These are phyloP conservation scores for Nothophaeocryptopus gaeumannii DNA, from an alignment of 2,329 filamentous ascomycete genomes.

Conservation along the genomic window DNA sequence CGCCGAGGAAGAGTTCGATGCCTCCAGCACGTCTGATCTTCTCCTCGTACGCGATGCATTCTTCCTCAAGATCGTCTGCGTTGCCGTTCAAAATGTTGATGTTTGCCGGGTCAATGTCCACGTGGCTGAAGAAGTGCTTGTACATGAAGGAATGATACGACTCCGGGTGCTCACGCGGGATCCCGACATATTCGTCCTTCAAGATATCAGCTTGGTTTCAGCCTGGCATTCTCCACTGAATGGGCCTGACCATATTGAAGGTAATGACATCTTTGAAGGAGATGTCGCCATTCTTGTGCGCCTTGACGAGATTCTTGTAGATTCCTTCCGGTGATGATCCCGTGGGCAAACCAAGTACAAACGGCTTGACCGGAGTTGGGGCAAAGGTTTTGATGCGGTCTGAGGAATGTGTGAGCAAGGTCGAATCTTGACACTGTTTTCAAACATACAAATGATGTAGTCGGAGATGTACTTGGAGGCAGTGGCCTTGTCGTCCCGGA, in stretches of 20 bases:
- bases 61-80: constrained; percentile 68
- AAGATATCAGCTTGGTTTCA: constrained; percentile 6
- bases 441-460: constrained; percentile 66
- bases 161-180: constrained; percentile 77
- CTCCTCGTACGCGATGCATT: constrained; percentile 76
- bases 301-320: constrained; percentile 71
- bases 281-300: constrained; percentile 69
- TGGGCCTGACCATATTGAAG: constrained; percentile 73
- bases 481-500: constrained; percentile 66
- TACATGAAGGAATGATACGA: constrained; percentile 94
- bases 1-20: constrained; percentile 81
- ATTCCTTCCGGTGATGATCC: constrained; percentile 76
- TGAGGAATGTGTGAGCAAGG: constrained; percentile 3
- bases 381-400: constrained; percentile 75
- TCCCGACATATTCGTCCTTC: constrained; percentile 80
- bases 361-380: constrained; percentile 69
- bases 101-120: constrained; percentile 76
- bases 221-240: neutral
- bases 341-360: constrained; percentile 79
- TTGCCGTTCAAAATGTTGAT: constrained; percentile 85
- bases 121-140: constrained; percentile 83
- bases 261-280: constrained; percentile 87
- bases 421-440: neutral
- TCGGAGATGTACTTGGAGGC: constrained; percentile 76
- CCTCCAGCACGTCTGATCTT: constrained; percentile 72